These are phyloP conservation scores for Colletotrichum sansevieriae DNA, from an alignment of 2,329 filamentous ascomycete species.

Conservation along the genomic window DNA sequence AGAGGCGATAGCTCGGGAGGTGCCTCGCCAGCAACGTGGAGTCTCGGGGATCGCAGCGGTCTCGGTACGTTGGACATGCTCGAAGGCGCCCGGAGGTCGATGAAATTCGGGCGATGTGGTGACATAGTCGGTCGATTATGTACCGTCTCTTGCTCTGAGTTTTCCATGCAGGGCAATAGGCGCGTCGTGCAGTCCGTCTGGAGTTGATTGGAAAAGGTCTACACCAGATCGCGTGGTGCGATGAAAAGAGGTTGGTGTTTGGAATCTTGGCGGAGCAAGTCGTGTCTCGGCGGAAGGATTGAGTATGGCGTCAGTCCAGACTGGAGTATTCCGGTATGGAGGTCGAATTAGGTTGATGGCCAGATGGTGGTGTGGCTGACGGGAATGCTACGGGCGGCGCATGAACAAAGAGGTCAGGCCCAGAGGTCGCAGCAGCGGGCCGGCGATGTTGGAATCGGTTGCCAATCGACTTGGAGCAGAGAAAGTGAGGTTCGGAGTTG, in stretches of 20 bases:
- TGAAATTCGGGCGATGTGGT: conserved; percentile 68
- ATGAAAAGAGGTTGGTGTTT: conserved; percentile 38
- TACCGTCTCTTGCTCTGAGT: conserved; percentile 18
- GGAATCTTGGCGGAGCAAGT: conserved; percentile 37
- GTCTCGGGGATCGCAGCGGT: conserved; percentile 77
- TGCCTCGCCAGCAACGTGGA: conserved; percentile 82
- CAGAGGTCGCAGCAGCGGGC: conserved; percentile 13
- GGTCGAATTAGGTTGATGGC: conserved; percentile 32
- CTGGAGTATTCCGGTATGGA: conserved; percentile 30
- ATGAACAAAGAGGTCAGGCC: conserved; percentile 45
- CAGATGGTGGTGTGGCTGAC: conserved; percentile 34
- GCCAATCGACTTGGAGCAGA: neutral
- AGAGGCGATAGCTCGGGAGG: conserved; percentile 93
- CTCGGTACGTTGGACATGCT: conserved; percentile 59
- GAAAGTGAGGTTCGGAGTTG: neutral
- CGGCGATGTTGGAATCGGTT: neutral
- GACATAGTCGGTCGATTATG: conserved; percentile 53
- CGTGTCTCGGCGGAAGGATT: conserved; percentile 43
- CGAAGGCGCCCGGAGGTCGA: conserved; percentile 71
- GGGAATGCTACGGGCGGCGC: conserved; percentile 38
- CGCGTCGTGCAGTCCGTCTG: conserved; percentile 1
- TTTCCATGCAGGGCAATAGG: conserved; percentile 33
- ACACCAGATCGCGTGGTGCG: conserved; percentile 19
- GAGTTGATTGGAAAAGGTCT: conserved; percentile 15
- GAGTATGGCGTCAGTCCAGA: conserved; percentile 44